Conservation (phyloP, 768 basidiomycete species). For the Phlebiopsis flavidoalba region DNA sequence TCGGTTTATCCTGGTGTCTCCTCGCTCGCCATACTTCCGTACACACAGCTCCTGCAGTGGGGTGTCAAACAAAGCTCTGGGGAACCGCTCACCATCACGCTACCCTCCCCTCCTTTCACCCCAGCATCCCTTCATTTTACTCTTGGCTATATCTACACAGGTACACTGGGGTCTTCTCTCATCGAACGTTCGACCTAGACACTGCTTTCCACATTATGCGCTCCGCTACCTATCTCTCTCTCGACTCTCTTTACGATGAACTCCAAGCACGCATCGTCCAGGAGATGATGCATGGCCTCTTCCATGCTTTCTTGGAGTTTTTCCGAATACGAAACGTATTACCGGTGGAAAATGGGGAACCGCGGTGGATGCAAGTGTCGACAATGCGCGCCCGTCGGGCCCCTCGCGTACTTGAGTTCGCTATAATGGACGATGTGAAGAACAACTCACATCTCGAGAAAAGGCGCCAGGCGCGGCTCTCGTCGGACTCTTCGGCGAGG, state of each 20-base stretch:
- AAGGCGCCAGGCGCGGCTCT: slow-evolving; percentile 70
- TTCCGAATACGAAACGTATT: slow-evolving; percentile 68
- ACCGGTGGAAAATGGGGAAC: slow-evolving; percentile 77
- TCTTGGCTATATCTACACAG: slow-evolving; percentile 91
- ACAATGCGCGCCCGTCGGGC: slow-evolving; percentile 77
- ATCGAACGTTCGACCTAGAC: slow-evolving; percentile 87
- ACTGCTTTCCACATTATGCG: slow-evolving; percentile 89
- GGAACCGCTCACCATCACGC: slow-evolving; percentile 56
- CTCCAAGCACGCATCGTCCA: slow-evolving; percentile 77
- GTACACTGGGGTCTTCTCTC: slow-evolving; percentile 89
- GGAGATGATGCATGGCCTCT: slow-evolving; percentile 89
- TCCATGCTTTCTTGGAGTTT: slow-evolving; percentile 80
- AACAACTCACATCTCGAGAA: slow-evolving; percentile 56
- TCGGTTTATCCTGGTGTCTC: slow-evolving; percentile 89
- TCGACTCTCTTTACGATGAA: slow-evolving; percentile 72
- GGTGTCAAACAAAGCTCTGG: slow-evolving; percentile 32
- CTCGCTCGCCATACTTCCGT: slow-evolving; percentile 84
- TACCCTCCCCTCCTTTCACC: slow-evolving; percentile 92
- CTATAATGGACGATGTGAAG: slow-evolving; percentile 69
- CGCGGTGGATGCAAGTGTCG: slow-evolving; percentile 80
- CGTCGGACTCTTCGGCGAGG: slow-evolving; percentile 81
- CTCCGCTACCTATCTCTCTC: slow-evolving; percentile 72
- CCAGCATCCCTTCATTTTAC: slow-evolving; percentile 93
- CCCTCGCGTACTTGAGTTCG: slow-evolving; percentile 81
- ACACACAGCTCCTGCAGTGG: slow-evolving; percentile 72